These are phyloP conservation scores for Decorospora gaudefroyi DNA, from an alignment of 2,329 filamentous ascomycete species.

Conservation along the genomic window DNA sequence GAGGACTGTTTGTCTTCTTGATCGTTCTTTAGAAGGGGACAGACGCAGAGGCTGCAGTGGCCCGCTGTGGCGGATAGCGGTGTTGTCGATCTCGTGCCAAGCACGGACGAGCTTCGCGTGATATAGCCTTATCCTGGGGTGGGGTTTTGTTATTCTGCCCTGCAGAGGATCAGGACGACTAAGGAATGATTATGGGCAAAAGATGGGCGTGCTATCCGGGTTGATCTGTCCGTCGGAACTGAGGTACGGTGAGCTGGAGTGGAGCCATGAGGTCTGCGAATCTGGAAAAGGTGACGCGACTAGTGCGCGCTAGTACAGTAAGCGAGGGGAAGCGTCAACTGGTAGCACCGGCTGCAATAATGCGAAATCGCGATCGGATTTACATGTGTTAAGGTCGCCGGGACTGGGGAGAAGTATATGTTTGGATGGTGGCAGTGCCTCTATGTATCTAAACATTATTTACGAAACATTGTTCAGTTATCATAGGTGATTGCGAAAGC, in stretches of 20 bases:
- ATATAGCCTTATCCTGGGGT: slow-evolving; percentile 4
- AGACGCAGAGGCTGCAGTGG: slow-evolving; percentile 15
- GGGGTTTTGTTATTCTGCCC: not conserved
- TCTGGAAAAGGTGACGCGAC: slow-evolving; percentile 22
- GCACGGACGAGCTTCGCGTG: slow-evolving; percentile 15
- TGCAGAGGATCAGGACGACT: not conserved
- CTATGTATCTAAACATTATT: too few relatives aligned
- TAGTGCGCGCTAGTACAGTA: slow-evolving; percentile 30
- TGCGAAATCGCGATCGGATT: not conserved
- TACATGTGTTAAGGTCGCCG: too few relatives aligned
- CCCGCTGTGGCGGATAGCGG: slow-evolving; percentile 24
- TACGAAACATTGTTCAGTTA: too few relatives aligned
- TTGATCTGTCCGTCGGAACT: slow-evolving; percentile 11
- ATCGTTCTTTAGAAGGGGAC: slow-evolving; percentile 9
- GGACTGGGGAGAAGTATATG: too few relatives aligned
- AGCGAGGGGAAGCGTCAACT: slow-evolving; percentile 22
- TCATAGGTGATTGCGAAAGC: too few relatives aligned
- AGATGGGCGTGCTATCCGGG: not conserved
- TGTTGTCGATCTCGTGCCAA: slow-evolving; percentile 21
- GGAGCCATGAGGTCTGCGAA: slow-evolving; percentile 20
- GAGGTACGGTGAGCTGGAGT: slow-evolving; percentile 14
- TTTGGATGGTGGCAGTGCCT: too few relatives aligned
- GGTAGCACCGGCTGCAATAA: slow-evolving; percentile 8
- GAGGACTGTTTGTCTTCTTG: slow-evolving; percentile 16
- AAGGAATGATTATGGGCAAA: not conserved